Evolutionary conservation across 225 moss, liverwort and hornwort genomes (phyloP), one percentile per base, ranked within the genome.

Genomic region (Antitrichia curtipendula): DNA sequence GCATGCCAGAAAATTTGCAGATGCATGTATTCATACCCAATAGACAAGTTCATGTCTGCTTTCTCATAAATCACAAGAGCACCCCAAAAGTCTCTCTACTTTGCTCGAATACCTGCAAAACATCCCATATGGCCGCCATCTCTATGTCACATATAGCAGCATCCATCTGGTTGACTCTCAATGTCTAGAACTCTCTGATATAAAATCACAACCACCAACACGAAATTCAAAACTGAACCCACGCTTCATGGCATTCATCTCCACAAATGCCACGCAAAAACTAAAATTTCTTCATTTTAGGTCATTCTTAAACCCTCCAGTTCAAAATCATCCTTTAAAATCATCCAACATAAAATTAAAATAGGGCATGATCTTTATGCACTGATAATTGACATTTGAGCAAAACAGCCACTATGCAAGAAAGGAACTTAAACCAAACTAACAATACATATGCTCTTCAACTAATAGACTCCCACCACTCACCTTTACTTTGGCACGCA

Each of bases 1-100:
- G 95, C 94, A 65, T 96, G 96, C 96, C 96, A 95, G 83, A 95
- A 93, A 31, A 98, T 93, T 86, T 96, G 97, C 47, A 95, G 93
- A 87, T 95, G 95, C 97, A 93, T 94, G 87, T 95, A 92, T 60
- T 95, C 94, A 87, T 95, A 96, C 86, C 95, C 96, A 75, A 94
- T 93, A 87, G 90, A 91, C 88, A 95, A 92, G 63, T 96, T 94
- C 95, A 98, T 93, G 77, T 90, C 91, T 56, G 95, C 82, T 87
- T 93, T 92, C 89, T 90, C 91, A 65, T 91, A 97, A 47, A 95
- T 92, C 74, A 95, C 87, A 61, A 95, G 91, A 76, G 95, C 95
- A 80, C 88, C 94, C 89, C 62, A 94, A 86, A 84, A 94, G 66
- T 85, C 93, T 90, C 88, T 98, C 94, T 80, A 93, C 86, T 88